Percentiles rank a stretch among this genome's conserved stretches.
Evolutionary conservation across 78 protist genomes (phyloP).

Genomic region (Tieghemostelium lacteum): DNA sequence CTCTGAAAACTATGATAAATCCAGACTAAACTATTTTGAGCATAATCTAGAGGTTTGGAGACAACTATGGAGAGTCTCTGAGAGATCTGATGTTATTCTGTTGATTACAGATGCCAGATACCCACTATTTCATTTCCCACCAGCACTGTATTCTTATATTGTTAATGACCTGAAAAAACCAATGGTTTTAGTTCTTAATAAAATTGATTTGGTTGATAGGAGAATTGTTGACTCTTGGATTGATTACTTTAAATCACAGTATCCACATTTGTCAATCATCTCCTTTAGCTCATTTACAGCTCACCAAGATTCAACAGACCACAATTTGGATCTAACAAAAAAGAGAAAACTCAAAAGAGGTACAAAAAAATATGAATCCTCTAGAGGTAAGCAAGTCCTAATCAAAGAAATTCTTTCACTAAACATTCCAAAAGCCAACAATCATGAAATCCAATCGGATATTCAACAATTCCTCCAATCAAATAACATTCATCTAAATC

Average conservation of each 20-base stretch:
- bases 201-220: constrained; percentile 82
- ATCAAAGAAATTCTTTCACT: constrained; percentile 35
- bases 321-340: not conserved
- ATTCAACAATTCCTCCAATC: not conserved
- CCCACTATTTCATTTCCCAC: constrained; percentile 92
- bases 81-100: constrained; percentile 85
- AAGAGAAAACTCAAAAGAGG: constrained; percentile 58
- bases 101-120: constrained; percentile 89
- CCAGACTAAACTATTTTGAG: constrained; percentile 87
- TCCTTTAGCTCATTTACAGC: constrained; percentile 40
- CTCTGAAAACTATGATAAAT: not conserved
- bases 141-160: constrained; percentile 78
- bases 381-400: constrained; percentile 33
- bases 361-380: constrained; percentile 67
- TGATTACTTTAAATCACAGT: constrained; percentile 30
- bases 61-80: constrained; percentile 94
- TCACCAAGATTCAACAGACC: not conserved
- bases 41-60: constrained; percentile 93
- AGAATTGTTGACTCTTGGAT: constrained; percentile 78
- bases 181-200: constrained; percentile 86
- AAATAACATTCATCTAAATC: not conserved
- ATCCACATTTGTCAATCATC: constrained; percentile 36
- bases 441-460: not conserved
- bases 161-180: constrained; percentile 75
- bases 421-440: constrained; percentile 4